phyloP scores from a whole-genome alignment of 225 moss, liverwort and hornwort genomes.

The Antitrichia curtipendula region DNA sequence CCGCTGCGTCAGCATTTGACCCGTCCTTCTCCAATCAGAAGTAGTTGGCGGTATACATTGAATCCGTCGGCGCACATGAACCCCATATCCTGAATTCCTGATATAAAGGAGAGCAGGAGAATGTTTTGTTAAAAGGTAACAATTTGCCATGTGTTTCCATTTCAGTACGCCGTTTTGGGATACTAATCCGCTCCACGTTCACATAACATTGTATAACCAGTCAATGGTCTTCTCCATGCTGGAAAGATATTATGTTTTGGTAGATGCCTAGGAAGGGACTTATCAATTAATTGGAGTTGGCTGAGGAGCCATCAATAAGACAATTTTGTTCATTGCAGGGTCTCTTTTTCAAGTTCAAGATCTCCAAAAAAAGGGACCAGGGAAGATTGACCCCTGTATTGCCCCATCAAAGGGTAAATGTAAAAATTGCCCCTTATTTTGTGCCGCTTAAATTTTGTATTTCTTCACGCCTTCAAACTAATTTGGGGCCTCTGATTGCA shows the following conservation, averaged over 20 bases:
- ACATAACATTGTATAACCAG: not conserved
- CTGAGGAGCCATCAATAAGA: not conserved
- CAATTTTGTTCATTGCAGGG: not conserved
- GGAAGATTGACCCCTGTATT: no score
- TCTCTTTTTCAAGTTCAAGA: not conserved
- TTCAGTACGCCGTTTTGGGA: not conserved
- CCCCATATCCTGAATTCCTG: not conserved
- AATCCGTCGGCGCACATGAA: not conserved
- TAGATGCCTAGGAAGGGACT: not conserved
- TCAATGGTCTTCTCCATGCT: not conserved
- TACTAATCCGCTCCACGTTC: not conserved
- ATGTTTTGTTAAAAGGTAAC: not conserved
- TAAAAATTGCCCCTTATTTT: no score
- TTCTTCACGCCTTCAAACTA: no score
- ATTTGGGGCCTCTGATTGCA: no score
- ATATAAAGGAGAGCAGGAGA: not conserved
- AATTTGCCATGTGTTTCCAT: not conserved
- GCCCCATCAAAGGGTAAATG: no score
- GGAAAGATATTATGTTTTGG: not conserved
- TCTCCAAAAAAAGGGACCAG: no score
- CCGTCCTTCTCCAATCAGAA: not conserved
- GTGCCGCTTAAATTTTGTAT: no score
- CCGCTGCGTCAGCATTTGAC: not conserved
- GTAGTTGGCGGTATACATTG: not conserved
- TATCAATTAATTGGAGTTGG: not conserved